These are phyloP conservation scores for Fusarium sambucinum DNA, from an alignment of 2,329 filamentous ascomycete genomes.

Conservation along the genomic window DNA sequence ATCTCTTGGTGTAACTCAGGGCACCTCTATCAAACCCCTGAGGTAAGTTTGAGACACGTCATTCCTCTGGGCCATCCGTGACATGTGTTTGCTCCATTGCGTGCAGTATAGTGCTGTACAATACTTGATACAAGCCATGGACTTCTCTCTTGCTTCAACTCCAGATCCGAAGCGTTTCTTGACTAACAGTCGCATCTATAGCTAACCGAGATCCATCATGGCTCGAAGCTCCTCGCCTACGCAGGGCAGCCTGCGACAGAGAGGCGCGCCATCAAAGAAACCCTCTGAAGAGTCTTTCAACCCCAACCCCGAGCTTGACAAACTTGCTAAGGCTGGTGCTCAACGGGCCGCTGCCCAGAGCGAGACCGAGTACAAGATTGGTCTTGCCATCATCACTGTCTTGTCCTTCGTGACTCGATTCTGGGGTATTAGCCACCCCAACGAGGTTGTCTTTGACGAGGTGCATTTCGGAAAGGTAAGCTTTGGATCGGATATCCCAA, in stretches of 20 bases:
- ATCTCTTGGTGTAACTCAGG: conserved; percentile 24
- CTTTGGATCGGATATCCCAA: conserved; percentile 7
- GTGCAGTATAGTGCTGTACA: not conserved
- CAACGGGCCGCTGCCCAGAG: conserved; percentile 57
- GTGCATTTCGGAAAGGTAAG: conserved; percentile 99
- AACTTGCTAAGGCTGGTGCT: conserved; percentile 57
- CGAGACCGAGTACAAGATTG: conserved; percentile 89
- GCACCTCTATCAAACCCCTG: conserved; percentile 34
- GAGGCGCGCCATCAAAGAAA: conserved; percentile 67
- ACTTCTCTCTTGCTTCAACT: not conserved
- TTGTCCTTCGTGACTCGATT: conserved; percentile 93
- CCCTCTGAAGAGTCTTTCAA: conserved; percentile 53
- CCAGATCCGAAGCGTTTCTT: not conserved
- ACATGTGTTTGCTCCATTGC: conserved; percentile 25
- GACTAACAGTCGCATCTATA: conserved; percentile 40
- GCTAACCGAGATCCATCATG: conserved; percentile 54
- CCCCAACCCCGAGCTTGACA: conserved; percentile 64
- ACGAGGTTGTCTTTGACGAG: conserved; percentile 98
- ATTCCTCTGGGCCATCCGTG: conserved; percentile 28
- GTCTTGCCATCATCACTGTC: conserved; percentile 79
- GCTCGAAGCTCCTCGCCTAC: conserved; percentile 63
- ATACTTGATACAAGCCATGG: not conserved
- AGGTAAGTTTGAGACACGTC: conserved; percentile 43
- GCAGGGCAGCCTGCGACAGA: conserved; percentile 70
- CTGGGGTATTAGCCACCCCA: conserved; percentile 94